phyloP scores from a whole-genome alignment of 345 rosid genomes.

The Citrus mangshanensis region DNA sequence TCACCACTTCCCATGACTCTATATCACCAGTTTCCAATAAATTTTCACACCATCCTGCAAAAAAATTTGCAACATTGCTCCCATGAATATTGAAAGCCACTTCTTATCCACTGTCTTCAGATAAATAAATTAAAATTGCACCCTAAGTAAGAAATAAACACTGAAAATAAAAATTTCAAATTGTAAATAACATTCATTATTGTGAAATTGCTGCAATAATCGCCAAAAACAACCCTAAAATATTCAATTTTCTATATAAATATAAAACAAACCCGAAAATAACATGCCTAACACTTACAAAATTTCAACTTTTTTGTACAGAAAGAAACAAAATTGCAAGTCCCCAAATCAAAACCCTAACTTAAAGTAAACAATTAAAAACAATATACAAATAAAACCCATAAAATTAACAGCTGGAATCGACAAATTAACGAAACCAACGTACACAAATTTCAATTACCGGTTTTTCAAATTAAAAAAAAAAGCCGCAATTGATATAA shows the following conservation, averaged over 20 bases:
- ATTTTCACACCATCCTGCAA: constrained; percentile 49
- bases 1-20: constrained; percentile 66
- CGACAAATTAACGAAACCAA: neutral
- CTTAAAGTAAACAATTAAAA: neutral
- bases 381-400: neutral
- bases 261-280: neutral
- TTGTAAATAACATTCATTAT: neutral
- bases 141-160: neutral
- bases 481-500: neutral
- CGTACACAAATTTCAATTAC: constrained; percentile 7
- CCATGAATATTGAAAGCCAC: neutral
- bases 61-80: constrained; percentile 8
- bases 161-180: neutral
- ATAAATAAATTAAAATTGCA: constrained; percentile 6
- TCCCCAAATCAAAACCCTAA: neutral
- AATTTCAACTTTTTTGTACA: neutral
- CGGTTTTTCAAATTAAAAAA: neutral
- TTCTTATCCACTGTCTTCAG: neutral
- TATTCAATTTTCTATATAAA: neutral
- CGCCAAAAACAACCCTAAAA: neutral
- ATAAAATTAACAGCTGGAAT: neutral
- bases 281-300: neutral
- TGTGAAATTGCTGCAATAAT: neutral
- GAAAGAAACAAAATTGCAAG: neutral
- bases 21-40: constrained; percentile 17